These are phyloP conservation scores for Tolypocladium endophyticum DNA, from an alignment of 2,329 filamentous ascomycete genomes.

Conservation along the genomic window DNA sequence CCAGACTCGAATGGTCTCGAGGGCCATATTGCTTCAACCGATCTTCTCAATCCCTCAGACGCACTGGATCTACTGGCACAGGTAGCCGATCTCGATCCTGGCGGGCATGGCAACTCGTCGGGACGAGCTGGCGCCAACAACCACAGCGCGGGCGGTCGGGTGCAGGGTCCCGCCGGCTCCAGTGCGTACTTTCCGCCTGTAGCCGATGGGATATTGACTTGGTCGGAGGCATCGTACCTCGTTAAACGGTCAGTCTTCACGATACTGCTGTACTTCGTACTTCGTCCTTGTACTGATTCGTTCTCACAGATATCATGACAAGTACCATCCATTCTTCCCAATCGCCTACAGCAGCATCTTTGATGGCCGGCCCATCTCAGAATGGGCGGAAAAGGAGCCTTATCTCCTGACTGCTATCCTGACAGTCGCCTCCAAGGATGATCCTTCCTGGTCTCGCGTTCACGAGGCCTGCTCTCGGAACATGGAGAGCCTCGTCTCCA, in stretches of 20 bases:
- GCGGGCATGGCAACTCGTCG: slow-evolving; percentile 5
- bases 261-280: not conserved
- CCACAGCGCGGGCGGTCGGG: slow-evolving; percentile 4
- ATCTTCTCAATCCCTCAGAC: slow-evolving; percentile 30
- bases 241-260: slow-evolving; percentile 12
- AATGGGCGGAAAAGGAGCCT: slow-evolving; percentile 49
- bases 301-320: slow-evolving; percentile 44
- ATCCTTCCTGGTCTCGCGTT: slow-evolving; percentile 51
- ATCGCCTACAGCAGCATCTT: slow-evolving; percentile 53
- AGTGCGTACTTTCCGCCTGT: slow-evolving; percentile 20
- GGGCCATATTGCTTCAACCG: slow-evolving; percentile 27
- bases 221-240: slow-evolving; percentile 13
- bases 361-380: slow-evolving; percentile 36
- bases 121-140: slow-evolving; percentile 5
- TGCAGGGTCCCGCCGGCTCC: not conserved
- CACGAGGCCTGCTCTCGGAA: slow-evolving; percentile 58
- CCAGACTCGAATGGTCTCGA: slow-evolving; percentile 16
- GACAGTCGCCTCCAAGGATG: slow-evolving; percentile 60
- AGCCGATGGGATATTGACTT: slow-evolving; percentile 16
- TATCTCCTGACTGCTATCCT: slow-evolving; percentile 61
- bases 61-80: slow-evolving; percentile 29
- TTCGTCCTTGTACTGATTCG: not conserved
- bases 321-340: slow-evolving; percentile 62
- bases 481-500: slow-evolving; percentile 59
- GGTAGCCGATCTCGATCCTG: slow-evolving; percentile 26